phyloP scores from a whole-genome alignment of 106 monocot species.

The Cymbidium sinense region DNA sequence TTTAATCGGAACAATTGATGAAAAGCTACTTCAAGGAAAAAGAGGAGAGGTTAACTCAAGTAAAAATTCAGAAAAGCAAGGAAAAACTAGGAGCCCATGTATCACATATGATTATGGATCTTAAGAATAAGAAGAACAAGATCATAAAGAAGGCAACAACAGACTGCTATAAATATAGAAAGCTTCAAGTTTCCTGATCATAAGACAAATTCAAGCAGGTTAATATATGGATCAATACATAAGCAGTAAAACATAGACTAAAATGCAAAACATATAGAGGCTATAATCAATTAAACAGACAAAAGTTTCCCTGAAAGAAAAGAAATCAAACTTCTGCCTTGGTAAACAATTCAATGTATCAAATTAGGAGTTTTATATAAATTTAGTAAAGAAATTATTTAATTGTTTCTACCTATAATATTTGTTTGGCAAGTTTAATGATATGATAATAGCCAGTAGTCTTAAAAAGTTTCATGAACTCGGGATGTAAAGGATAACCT shows the following conservation, averaged over 20 bases:
- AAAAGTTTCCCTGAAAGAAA: background rate
- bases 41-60: background rate
- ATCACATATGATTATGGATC: background rate
- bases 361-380: background rate
- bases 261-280: background rate
- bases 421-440: background rate
- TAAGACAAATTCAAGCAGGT: too few relatives aligned
- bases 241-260: background rate
- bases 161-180: background rate
- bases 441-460: background rate
- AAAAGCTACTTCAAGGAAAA: background rate
- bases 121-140: background rate
- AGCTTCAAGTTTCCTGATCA: too few relatives aligned
- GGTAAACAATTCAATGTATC: background rate
- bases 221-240: background rate
- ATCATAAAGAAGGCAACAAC: too few relatives aligned
- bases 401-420: too few relatives aligned
- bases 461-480: background rate
- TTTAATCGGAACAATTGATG: background rate
- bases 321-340: background rate
- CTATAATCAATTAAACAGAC: background rate
- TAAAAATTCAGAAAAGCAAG: background rate
- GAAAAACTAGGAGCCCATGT: background rate
- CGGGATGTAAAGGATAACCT: slow-evolving; percentile 29
- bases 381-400: background rate